Base-by-base conservation (phyloP, 257 asterid species). In the Coffea eugenioides region DNA sequence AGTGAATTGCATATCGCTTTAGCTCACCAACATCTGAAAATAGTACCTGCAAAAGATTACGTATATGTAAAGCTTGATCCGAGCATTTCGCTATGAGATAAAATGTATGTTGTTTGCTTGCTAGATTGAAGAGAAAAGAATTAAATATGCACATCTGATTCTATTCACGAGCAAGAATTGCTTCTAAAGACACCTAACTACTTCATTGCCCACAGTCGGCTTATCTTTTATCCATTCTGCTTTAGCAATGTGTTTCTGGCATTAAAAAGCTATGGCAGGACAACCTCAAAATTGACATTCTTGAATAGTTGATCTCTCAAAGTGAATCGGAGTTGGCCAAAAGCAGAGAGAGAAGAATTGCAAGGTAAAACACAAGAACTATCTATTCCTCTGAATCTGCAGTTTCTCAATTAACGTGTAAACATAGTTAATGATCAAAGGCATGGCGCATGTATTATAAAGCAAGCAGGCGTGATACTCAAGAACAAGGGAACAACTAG, bases 11-110 rank as follows among this genome's bases (percentile, higher is more conserved):
- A 79, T 79, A 85, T 43, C 80, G 57, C 70, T 84, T 83, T 79
- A 89, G 84, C 46, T 84, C 85, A 80, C 93, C 95, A 16, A 84
- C 82, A 13, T 80, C 87, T 3, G 91, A 83, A 84, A 91, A 91
- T 74, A 89, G 82, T 65, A 85, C 79, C 93, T 91, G 89, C 34
- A 84, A 45, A 82, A 8, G 64, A 51, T 15, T 34, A 67, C 14
- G 36, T 34, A 51, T 61, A 14, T 62, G 20, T 25, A 43, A 76
- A 13, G 12, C 69, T 69, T 25, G 46, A 8, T n/a, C 27, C 27
- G 16, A 41, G 27, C 6, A 23, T 36, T 70, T 70, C 1, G 34
- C 34, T 31, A 31, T 31, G 34, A 31, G 34, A 31, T 0, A 0
- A 31, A 31, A 31, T 31, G 34, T 31, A 31, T 31, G 34, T 31